Percentiles rank a stretch among this genome's conserved stretches.
Conservation (phyloP, 2,329 filamentous ascomycete genomes). For the Cladorrhinum sp. region DNA sequence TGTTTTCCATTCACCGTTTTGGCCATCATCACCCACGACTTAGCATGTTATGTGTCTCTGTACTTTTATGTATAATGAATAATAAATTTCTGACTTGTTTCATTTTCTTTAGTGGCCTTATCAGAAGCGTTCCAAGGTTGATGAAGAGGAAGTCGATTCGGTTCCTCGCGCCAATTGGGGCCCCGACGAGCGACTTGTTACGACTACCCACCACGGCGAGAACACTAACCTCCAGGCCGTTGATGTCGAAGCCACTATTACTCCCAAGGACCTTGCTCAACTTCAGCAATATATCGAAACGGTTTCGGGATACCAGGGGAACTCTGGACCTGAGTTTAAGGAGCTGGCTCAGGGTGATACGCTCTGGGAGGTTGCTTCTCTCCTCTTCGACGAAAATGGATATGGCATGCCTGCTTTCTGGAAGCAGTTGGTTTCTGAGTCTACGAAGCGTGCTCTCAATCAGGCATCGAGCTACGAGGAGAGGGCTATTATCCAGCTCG, state of each 20-base stretch:
- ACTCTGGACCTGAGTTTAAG: slow-evolving; percentile 12
- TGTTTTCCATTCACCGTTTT: slow-evolving; percentile 7
- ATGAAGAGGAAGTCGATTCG: slow-evolving; percentile 62
- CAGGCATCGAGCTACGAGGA: slow-evolving; percentile 69
- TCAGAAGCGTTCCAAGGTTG: slow-evolving; percentile 71
- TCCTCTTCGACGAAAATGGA: slow-evolving; percentile 75
- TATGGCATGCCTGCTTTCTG: slow-evolving; percentile 63
- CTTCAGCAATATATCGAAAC: slow-evolving; percentile 26
- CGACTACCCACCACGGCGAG: slow-evolving; percentile 30
- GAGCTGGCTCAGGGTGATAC: slow-evolving; percentile 55
- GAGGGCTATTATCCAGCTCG: slow-evolving; percentile 76
- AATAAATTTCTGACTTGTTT: slow-evolving; percentile 40
- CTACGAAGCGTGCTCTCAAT: slow-evolving; percentile 52
- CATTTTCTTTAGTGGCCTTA: slow-evolving; percentile 72
- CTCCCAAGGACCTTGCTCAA: slow-evolving; percentile 19
- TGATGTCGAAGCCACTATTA: slow-evolving; percentile 21
- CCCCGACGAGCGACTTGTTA: slow-evolving; percentile 66
- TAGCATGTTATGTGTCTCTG: not conserved
- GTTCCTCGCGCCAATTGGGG: slow-evolving; percentile 75
- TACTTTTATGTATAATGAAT: slow-evolving; percentile 28
- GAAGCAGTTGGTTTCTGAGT: slow-evolving; percentile 62
- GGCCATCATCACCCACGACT: not conserved
- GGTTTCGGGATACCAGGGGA: slow-evolving; percentile 13
- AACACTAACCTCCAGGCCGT: slow-evolving; percentile 29
- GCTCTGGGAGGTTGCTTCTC: slow-evolving; percentile 81